Evolutionary conservation across 2,329 filamentous ascomycete genomes (phyloP).

Genomic region (Cladosporium oxysporum): DNA sequence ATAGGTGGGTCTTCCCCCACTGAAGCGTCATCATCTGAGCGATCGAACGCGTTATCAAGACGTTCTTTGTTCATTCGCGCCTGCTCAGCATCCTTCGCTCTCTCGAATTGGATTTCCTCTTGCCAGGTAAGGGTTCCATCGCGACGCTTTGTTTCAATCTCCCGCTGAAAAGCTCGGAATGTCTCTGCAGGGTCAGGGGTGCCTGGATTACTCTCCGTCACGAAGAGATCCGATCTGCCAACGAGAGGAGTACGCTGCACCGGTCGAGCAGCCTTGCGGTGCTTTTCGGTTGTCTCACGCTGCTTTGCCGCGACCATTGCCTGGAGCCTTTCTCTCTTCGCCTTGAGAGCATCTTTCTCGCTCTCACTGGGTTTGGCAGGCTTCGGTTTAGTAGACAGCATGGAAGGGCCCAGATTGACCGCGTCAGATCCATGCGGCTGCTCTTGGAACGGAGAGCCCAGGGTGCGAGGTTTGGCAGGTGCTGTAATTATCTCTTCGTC

Average conservation of each 20-base stretch:
- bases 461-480: background rate
- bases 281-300: background rate
- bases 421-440: background rate
- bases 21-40: too few species aligned
- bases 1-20: background rate
- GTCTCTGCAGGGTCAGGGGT: background rate
- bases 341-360: background rate
- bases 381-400: background rate
- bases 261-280: background rate
- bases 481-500: background rate
- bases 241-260: background rate
- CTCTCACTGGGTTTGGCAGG: background rate
- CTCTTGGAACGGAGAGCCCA: background rate
- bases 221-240: background rate
- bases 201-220: background rate
- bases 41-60: background rate
- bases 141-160: conserved; percentile 19
- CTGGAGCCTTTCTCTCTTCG: background rate
- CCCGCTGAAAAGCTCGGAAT: background rate
- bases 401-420: background rate
- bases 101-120: conserved; percentile 31
- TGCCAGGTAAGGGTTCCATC: conserved; percentile 21
- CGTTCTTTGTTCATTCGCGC: conserved; percentile 5
- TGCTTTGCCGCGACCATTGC: background rate
- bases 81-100: conserved; percentile 24